Evolutionary conservation across 208 protist genomes (phyloP).

Genomic region (Leishmania tarentolae): DNA sequence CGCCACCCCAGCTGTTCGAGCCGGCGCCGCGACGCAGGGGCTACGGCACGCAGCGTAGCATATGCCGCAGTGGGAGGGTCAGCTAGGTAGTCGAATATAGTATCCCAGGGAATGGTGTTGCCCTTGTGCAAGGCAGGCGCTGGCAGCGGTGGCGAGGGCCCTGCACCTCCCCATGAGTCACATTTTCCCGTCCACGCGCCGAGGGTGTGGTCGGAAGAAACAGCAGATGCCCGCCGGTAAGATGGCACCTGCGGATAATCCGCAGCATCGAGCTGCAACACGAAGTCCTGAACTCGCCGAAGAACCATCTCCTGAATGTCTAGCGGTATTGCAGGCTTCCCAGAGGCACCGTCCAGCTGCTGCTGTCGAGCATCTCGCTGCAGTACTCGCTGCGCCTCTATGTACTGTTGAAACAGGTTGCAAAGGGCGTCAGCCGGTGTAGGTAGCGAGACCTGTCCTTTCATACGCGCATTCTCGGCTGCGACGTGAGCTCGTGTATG

Average conservation of each 20-base stretch:
- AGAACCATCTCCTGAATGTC: slow-evolving; percentile 24
- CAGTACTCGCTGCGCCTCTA: slow-evolving; percentile 22
- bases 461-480: background rate
- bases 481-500: background rate
- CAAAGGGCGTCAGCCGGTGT: background rate
- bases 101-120: slow-evolving; percentile 13
- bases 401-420: slow-evolving; percentile 20
- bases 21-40: slow-evolving; percentile 16
- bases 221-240: background rate
- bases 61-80: background rate
- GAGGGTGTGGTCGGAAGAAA: background rate
- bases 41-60: slow-evolving; percentile 20
- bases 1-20: slow-evolving; percentile 26
- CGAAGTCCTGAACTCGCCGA: slow-evolving; percentile 23
- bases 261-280: slow-evolving; percentile 9
- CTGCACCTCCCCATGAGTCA: background rate
- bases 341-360: background rate
- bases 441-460: background rate
- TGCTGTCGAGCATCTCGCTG: slow-evolving; percentile 2
- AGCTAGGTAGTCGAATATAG: slow-evolving; percentile 11
- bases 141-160: background rate
- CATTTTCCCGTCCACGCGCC: background rate
- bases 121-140: background rate
- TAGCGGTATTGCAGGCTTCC: background rate
- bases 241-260: background rate